phyloP scores from a whole-genome alignment of 2,329 filamentous ascomycete species.

The Alternaria incomplexa region DNA sequence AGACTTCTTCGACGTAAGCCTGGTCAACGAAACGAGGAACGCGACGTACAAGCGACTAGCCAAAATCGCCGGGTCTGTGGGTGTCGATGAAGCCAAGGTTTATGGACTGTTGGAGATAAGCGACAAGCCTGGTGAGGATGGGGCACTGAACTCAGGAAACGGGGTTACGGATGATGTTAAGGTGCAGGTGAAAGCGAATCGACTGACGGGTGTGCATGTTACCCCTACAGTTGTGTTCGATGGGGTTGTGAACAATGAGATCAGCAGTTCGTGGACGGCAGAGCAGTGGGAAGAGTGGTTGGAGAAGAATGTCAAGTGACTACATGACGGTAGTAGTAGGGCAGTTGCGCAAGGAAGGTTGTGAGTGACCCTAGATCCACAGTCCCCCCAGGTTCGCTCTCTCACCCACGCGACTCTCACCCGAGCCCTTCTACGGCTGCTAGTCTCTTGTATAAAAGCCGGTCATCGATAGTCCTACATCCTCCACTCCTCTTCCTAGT shows the following conservation, averaged over 20 bases:
- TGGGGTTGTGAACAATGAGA: conserved; percentile 78
- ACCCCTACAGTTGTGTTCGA: conserved; percentile 90
- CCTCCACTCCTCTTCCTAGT: neutral
- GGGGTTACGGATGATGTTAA: conserved; percentile 85
- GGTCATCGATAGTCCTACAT: neutral
- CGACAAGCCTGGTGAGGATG: conserved; percentile 70
- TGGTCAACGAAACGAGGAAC: conserved; percentile 86
- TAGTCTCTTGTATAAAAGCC: neutral
- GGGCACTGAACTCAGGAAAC: conserved; percentile 79
- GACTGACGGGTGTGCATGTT: conserved; percentile 84
- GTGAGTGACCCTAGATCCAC: neutral
- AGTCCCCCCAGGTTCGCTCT: neutral
- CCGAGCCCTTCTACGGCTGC: neutral
- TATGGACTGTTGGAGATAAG: conserved; percentile 72
- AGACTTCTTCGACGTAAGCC: conserved; percentile 82
- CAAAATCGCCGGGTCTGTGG: conserved; percentile 71
- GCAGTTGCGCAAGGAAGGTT: neutral
- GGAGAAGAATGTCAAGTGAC: conserved; percentile 66
- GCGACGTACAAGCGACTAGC: conserved; percentile 81
- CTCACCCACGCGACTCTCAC: neutral
- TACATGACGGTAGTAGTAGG: conserved; percentile 4
- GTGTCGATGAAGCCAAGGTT: conserved; percentile 73
- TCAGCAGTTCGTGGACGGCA: conserved; percentile 77
- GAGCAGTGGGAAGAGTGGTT: conserved; percentile 90
- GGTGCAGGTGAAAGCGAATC: conserved; percentile 77